Percentiles rank a stretch among this genome's conserved stretches.
These are phyloP conservation scores for Ascochyta koolunga DNA, from an alignment of 2,329 filamentous ascomycete species.

Conservation along the genomic window DNA sequence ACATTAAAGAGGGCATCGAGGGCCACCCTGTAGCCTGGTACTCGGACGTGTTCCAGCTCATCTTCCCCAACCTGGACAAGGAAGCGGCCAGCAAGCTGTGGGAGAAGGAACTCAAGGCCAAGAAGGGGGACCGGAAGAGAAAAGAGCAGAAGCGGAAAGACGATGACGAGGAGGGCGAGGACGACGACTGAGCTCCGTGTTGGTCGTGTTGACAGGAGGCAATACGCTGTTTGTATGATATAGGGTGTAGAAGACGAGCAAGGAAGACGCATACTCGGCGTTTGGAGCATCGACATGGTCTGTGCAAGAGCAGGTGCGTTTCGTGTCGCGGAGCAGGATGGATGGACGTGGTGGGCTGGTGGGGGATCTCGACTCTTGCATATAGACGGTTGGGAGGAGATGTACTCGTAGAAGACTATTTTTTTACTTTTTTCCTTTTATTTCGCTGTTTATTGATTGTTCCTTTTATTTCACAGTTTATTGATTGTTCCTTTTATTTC, in stretches of 20 bases:
- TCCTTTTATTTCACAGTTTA: too few relatives aligned
- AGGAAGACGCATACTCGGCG: conserved; percentile 8
- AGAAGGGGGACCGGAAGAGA: conserved; percentile 45
- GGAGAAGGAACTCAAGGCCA: conserved; percentile 63
- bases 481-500: too few relatives aligned
- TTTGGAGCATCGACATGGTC: not conserved
- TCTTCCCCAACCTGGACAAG: conserved; percentile 82
- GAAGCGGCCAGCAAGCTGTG: conserved; percentile 74
- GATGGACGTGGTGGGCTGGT: not conserved
- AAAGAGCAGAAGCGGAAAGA: conserved; percentile 45
- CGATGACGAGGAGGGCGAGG: conserved; percentile 54
- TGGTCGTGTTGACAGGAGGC: too few relatives aligned
- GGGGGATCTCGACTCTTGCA: conserved; percentile 9
- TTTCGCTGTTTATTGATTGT: too few relatives aligned
- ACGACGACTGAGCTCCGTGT: conserved; percentile 35
- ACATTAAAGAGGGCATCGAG: conserved; percentile 96
- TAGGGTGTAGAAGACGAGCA: not conserved
- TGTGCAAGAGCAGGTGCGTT: not conserved
- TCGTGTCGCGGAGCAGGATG: not conserved
- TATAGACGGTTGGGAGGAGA: not conserved
- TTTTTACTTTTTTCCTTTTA: too few relatives aligned
- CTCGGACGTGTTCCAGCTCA: conserved; percentile 85
- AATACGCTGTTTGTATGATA: conserved; percentile 2
- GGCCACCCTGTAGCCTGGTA: conserved; percentile 94
- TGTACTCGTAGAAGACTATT: too few relatives aligned